Base-by-base conservation (phyloP, 129 eudicot species). In the Oenanthe sinensis region DNA sequence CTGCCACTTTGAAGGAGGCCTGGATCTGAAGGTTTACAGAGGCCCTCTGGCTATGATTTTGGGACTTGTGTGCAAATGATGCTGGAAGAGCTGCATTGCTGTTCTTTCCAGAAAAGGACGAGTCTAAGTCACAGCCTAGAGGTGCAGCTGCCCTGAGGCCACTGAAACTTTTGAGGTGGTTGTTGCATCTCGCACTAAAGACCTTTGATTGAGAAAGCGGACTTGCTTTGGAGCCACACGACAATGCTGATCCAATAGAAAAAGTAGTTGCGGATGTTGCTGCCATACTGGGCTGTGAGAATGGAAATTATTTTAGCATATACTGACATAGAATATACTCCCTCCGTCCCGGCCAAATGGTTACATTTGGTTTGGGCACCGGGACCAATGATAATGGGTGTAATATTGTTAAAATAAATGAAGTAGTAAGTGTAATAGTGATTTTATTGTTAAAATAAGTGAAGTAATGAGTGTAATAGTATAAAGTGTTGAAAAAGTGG, bases 1-100 rank as follows among this genome's bases (percentile, higher is more conserved):
- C 78, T 11, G 96, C 97, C 30, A 92, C 97, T 83, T 92, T 90
- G 85, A 90, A 92, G 49, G 93, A 90, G 62, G 97, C 96, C 62
- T 88, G 87, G 69, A 87, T 82, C 83, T 85, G 84, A 43, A 85
- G 83, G 72, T 67, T 43, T 2, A 60, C 77, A 78, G 62, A 28
- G 46, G 86, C 42, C 67, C 81, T 84, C 74, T 79, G 84, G 82
- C 74, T 77, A n/a, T 67, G 74, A 43, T 78, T 84, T 50, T 78
- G 77, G n/a, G 89, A 81, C 43, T 74, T 88, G 4, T n/a, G 33
- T 46, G n/a, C 36, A 67, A 85, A 70, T 20, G 92, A 73, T 24
- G 49, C 75, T 36, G 58, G 77, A 63, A 87, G 87, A 60, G 92
- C 84, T 62, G 86, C 74, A 50, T 72, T 58, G 79, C 82, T 89